Conservation (phyloP, 805 yeast species). For the Schwanniomyces polymorphus region DNA sequence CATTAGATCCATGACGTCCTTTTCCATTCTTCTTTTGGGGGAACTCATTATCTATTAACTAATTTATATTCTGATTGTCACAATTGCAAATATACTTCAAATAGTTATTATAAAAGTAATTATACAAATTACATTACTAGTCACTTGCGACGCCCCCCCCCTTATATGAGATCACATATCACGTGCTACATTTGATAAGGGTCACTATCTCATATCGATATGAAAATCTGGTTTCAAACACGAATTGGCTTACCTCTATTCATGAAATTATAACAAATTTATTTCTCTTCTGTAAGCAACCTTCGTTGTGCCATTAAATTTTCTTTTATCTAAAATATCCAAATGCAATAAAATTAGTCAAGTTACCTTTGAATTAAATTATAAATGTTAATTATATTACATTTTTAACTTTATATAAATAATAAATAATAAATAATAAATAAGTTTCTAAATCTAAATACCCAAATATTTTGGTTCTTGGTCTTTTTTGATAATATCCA, state of each 20-base stretch:
- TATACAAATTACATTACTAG: neutral
- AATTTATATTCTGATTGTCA: neutral
- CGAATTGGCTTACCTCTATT: no score
- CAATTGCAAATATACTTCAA: neutral
- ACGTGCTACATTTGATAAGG: neutral
- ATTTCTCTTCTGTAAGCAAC: no score
- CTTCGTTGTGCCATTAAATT: no score
- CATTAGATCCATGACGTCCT: slow-evolving; percentile 94
- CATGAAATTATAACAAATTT: no score
- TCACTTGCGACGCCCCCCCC: neutral
- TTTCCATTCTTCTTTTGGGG: slow-evolving; percentile 80
- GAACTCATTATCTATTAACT: slow-evolving; percentile 41
- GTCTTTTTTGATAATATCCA: slow-evolving; percentile 20
- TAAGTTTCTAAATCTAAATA: neutral
- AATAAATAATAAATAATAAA: no score
- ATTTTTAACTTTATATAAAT: no score
- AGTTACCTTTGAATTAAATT: no score
- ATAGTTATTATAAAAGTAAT: neutral
- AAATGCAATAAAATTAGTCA: no score
- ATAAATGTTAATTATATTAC: no score
- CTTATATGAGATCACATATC: neutral
- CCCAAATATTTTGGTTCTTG: slow-evolving; percentile 2
- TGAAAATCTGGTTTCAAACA: no score
- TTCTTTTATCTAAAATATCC: no score
- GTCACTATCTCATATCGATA: no score